Evolutionary conservation across 176 grass and related monocot species (phyloP), one percentile per base, ranked within the genome.

Genomic region (Pharus latifolius): DNA sequence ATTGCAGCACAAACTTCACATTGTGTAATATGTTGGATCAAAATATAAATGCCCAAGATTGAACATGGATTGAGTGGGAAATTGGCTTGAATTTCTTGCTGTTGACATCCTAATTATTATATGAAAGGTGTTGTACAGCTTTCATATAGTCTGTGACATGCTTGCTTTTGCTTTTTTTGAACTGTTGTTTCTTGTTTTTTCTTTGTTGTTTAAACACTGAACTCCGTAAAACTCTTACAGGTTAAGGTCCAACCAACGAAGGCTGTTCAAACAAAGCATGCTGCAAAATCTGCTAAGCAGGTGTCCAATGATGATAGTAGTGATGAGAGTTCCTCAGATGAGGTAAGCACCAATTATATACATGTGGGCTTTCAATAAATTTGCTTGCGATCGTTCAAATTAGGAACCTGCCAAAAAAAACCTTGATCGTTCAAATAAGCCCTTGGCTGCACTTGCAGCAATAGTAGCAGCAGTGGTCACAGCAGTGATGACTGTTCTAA

Each of bases 281-380:
- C 18, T 49, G 34, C 48, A 41, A 80, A 67, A 43, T 64, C 79
- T 60, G 63, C 48, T 71, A 83, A 80, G 41, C 68, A 91, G 59
- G 76, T 86, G 45, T 66, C 90, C 28, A 86, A 66, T 28, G 84
- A 79, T 37, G 80, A 73, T 22, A 91, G 76, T 49, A 85, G 78
- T 56, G 82, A 88, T 25, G 85, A 88, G 6, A 89, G 72, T 35
- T 94, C 90, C 47, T 88, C 85, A 37, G 91, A 94, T 81, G 86
- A 94, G 77, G 91, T 94, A 81, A 83, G 61, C n/a, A 10, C 41
- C 15, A 15, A 9, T 37, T 35, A 42, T 12, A n/a, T n/a, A n/a
- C n/a, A n/a, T n/a, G n/a, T n/a, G n/a, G n/a, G n/a, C n/a, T n/a
- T n/a, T n/a, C n/a, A n/a, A n/a, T n/a, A n/a, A n/a, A n/a, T n/a